Evolutionary conservation across 257 asterid species (phyloP), one percentile per base, ranked within the genome.

Genomic region (Solanum virginianum): DNA sequence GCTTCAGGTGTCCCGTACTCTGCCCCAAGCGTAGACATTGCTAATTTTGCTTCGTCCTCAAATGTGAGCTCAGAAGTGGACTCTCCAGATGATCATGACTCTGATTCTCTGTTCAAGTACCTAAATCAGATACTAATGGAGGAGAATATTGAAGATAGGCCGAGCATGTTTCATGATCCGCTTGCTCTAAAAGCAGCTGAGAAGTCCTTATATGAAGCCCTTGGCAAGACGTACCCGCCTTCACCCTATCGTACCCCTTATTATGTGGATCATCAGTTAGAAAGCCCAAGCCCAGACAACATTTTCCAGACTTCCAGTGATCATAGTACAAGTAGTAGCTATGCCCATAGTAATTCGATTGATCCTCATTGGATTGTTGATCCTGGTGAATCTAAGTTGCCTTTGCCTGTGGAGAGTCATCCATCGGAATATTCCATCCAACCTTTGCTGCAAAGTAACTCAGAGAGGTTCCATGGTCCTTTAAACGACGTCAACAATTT

Each of bases 81-180:
- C 68, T 96, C 98, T 66, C 97, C 98, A 9, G 98, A 96, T 49
- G 98, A 93, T 84, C 93, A 86, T 65, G 97, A 96, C 82, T 91
- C 95, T 6, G 98, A 96, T 90, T 94, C 96, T 4, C 97, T 96
- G 82, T 90, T 96, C 15, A 95, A 92, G 86, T 96, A 91, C 91
- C 93, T 94, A 26, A 93, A 95, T 86, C 97, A 95, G 91, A 94
- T 96, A 77, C 94, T 96, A 54, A 80, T 93, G 75, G 99, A 96
- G 91, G 99, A 96, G 90, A 89, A 91, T 88, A 89, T 95, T 90
- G 97, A 92, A 71, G 97, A 95, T 85, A 93, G 92, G 86, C 98
- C 97, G 11, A 95, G 99, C 91, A 93, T 96, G 98, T 95, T 95
- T 87, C 93, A 92, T 82, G 99, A 96, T 88, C 99, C 99, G 66